Conservation (phyloP, 768 basidiomycete species). For the Pulveroboletus frians region DNA sequence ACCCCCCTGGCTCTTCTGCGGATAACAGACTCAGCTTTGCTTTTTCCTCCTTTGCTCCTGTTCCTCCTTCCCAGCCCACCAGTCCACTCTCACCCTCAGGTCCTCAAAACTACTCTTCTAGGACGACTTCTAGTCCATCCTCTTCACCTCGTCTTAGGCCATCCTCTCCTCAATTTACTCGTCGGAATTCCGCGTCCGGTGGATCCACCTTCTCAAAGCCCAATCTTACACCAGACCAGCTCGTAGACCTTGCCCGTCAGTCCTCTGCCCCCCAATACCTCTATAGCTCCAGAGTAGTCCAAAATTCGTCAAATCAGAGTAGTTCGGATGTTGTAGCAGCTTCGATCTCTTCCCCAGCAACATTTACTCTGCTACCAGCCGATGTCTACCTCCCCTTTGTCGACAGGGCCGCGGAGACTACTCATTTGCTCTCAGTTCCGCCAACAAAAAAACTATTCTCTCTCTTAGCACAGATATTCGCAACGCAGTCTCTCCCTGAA, state of each 20-base stretch:
- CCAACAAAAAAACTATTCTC: slow-evolving; percentile 70
- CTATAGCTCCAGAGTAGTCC: not conserved
- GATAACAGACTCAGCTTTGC: slow-evolving; percentile 55
- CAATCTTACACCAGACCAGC: slow-evolving; percentile 64
- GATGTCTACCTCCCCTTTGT: slow-evolving; percentile 84
- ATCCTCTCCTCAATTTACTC: slow-evolving; percentile 38
- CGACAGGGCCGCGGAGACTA: slow-evolving; percentile 73
- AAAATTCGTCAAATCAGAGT: slow-evolving; percentile 2
- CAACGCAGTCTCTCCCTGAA: slow-evolving; percentile 27
- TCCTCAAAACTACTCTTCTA: slow-evolving; percentile 30
- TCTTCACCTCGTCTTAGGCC: slow-evolving; percentile 45
- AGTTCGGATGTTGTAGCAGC: not conserved
- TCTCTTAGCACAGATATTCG: slow-evolving; percentile 69
- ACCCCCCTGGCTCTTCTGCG: slow-evolving; percentile 24
- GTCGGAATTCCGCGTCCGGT: slow-evolving; percentile 29
- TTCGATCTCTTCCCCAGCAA: slow-evolving; percentile 38
- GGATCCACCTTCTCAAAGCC: slow-evolving; percentile 39
- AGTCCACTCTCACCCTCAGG: slow-evolving; percentile 21
- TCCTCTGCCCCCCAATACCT: slow-evolving; percentile 42
- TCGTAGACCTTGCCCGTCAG: slow-evolving; percentile 66
- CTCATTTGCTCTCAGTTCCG: slow-evolving; percentile 55
- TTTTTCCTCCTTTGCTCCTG: slow-evolving; percentile 53
- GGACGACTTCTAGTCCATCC: slow-evolving; percentile 30
- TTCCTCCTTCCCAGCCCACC: slow-evolving; percentile 17
- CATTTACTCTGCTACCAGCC: slow-evolving; percentile 70